Conservation (phyloP, 2,329 filamentous ascomycete genomes). For the Curvularia sp. region DNA sequence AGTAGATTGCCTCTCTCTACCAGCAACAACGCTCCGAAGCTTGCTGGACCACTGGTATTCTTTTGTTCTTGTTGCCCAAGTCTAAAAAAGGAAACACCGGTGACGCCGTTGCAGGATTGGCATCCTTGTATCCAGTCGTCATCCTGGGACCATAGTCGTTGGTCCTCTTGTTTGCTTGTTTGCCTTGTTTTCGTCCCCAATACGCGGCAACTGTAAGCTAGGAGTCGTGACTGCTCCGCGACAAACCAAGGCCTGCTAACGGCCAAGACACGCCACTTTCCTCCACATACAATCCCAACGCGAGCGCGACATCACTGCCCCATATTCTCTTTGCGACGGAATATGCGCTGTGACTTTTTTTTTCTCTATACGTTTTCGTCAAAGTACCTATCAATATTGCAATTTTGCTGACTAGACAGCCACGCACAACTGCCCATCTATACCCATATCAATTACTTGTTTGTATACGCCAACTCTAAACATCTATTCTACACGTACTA, state of each 20-base stretch:
- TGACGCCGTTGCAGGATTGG: conserved; percentile 4
- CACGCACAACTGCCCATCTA: neutral
- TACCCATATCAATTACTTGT: neutral
- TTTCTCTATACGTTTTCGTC: neutral
- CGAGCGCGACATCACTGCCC: too few relatives aligned
- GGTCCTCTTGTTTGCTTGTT: conserved; percentile 11
- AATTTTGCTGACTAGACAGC: neutral
- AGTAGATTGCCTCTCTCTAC: neutral
- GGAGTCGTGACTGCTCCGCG: neutral
- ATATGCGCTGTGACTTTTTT: neutral
- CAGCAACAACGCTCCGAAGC: neutral
- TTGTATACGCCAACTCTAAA: neutral
- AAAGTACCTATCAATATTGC: neutral
- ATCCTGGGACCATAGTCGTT: conserved; percentile 1
- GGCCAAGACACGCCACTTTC: too few relatives aligned
- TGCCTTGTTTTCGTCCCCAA: neutral
- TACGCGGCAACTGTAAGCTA: neutral
- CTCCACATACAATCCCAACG: too few relatives aligned
- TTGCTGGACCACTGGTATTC: neutral
- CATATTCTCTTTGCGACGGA: too few relatives aligned
- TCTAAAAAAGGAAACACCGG: conserved; percentile 4
- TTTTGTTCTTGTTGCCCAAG: neutral
- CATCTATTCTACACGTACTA: neutral
- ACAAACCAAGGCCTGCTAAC: neutral
- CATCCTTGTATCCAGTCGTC: conserved; percentile 7